Evolutionary conservation across 2,329 filamentous ascomycete genomes (phyloP).

Genomic region (Trichophyton benhamiae): DNA sequence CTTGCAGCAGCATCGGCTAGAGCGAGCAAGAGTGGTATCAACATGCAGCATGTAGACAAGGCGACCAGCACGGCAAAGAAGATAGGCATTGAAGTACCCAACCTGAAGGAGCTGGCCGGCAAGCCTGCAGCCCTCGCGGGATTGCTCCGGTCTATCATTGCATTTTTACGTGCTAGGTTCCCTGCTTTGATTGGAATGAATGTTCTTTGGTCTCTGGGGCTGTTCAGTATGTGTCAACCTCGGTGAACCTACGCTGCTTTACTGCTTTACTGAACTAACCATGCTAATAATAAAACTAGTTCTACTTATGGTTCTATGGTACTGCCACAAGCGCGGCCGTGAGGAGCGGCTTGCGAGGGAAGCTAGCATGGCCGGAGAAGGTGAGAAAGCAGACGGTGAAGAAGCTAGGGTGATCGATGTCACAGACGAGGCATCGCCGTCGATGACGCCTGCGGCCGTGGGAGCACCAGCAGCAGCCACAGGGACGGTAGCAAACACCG

Average conservation of each 20-base stretch:
- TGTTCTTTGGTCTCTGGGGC: conserved; percentile 73
- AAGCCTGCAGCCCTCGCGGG: conserved; percentile 77
- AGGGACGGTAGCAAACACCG: not conserved
- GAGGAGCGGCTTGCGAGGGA: conserved; percentile 66
- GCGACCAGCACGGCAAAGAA: conserved; percentile 50
- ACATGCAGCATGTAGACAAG: conserved; percentile 39
- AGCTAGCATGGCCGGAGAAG: not conserved
- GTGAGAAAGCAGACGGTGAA: not conserved
- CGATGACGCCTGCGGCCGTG: not conserved
- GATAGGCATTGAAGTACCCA: conserved; percentile 55
- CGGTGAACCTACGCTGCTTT: not conserved
- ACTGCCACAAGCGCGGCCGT: conserved; percentile 87
- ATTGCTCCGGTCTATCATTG: conserved; percentile 81
- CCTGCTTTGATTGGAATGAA: conserved; percentile 87
- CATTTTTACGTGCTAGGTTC: conserved; percentile 74
- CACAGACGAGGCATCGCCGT: not conserved
- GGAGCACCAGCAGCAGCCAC: not conserved
- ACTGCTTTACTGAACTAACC: not conserved
- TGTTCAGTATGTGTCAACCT: conserved; percentile 56
- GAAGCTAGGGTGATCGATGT: not conserved
- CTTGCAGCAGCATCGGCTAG: conserved; percentile 67
- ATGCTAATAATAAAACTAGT: conserved; percentile 40
- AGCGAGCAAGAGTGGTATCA: conserved; percentile 45
- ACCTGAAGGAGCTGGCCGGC: conserved; percentile 64
- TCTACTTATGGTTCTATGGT: conserved; percentile 90